Conservation (phyloP, 306 rosid genomes). For the Quillaja saponaria region DNA sequence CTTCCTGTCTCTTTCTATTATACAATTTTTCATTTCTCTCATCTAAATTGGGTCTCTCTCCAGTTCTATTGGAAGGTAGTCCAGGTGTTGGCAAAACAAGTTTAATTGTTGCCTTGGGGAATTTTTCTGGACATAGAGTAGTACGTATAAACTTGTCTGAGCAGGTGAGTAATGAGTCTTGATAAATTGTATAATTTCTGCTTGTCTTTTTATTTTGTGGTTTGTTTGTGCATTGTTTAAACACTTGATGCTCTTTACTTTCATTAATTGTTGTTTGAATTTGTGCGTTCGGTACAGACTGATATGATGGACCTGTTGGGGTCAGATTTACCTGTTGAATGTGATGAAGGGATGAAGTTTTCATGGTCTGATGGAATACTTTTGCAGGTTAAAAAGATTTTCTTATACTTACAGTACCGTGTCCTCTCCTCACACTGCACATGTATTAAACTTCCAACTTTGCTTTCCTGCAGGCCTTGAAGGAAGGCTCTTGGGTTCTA, state of each 20-base stretch:
- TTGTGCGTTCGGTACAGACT: slow-evolving; percentile 57
- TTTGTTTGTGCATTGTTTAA: no score
- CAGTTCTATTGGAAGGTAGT: slow-evolving; percentile 94
- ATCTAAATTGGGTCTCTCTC: slow-evolving; percentile 20
- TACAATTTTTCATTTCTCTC: slow-evolving; percentile 1
- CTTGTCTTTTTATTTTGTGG: neutral
- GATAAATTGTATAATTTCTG: neutral
- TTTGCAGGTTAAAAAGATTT: slow-evolving; percentile 77
- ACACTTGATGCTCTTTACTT: no score
- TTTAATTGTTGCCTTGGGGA: slow-evolving; percentile 82
- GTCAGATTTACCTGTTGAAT: slow-evolving; percentile 87
- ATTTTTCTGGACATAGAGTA: slow-evolving; percentile 75
- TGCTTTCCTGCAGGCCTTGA: slow-evolving; percentile 68
- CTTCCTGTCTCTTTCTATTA: slow-evolving; percentile 10
- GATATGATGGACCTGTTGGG: slow-evolving; percentile 98
- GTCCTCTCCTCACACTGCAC: no score
- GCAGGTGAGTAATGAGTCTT: slow-evolving; percentile 55
- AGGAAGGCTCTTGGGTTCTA: slow-evolving; percentile 95
- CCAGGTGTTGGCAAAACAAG: slow-evolving; percentile 99
- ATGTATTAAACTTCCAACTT: slow-evolving; percentile 20
- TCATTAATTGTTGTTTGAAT: neutral
- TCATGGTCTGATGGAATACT: slow-evolving; percentile 96
- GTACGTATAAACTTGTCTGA: slow-evolving; percentile 91
- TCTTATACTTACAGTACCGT: no score
- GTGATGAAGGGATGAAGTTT: slow-evolving; percentile 83